A percentile compares a stretch with the other conserved stretches of the same genome.
These are phyloP conservation scores for Macrocystidia cucumis DNA, from an alignment of 1,284 basidiomycete species.

Conservation along the genomic window DNA sequence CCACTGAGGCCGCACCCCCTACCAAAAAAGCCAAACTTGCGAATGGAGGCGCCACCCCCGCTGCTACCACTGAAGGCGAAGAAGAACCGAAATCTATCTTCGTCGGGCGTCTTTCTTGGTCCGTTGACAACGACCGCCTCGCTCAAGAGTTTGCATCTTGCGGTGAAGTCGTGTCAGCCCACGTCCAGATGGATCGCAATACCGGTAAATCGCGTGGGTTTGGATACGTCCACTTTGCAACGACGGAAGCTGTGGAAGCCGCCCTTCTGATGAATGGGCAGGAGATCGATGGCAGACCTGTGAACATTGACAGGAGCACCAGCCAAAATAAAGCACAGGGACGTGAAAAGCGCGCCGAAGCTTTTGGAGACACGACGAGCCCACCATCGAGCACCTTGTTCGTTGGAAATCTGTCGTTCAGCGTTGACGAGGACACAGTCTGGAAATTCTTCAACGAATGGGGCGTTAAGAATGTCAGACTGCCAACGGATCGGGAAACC, in stretches of 20 bases:
- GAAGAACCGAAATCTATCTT: conserved; percentile 79
- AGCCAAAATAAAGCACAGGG: conserved; percentile 47
- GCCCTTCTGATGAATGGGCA: conserved; percentile 73
- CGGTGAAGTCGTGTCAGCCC: conserved; percentile 84
- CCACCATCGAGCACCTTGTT: conserved; percentile 78
- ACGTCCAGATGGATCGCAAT: conserved; percentile 89
- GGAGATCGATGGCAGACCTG: conserved; percentile 88
- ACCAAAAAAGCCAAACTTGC: conserved; percentile 82
- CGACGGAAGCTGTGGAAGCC: conserved; percentile 67
- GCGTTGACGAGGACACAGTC: conserved; percentile 75
- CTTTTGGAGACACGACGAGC: conserved; percentile 69
- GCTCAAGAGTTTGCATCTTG: conserved; percentile 85
- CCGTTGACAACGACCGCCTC: conserved; percentile 96
- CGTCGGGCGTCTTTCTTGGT: conserved; percentile 94
- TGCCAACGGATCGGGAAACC: conserved; percentile 91
- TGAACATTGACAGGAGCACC: conserved; percentile 82
- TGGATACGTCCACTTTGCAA: conserved; percentile 91
- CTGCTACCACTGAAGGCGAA: conserved; percentile 32
- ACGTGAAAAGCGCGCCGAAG: conserved; percentile 68
- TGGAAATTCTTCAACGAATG: conserved; percentile 92
- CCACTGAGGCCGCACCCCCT: conserved; percentile 48
- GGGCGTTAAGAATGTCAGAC: conserved; percentile 84
- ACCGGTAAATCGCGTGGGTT: conserved; percentile 87
- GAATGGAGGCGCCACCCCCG: conserved; percentile 44
- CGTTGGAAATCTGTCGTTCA: conserved; percentile 87